Evolutionary conservation across 768 basidiomycete species (phyloP).

Genomic region (Suillus cothurnatus): DNA sequence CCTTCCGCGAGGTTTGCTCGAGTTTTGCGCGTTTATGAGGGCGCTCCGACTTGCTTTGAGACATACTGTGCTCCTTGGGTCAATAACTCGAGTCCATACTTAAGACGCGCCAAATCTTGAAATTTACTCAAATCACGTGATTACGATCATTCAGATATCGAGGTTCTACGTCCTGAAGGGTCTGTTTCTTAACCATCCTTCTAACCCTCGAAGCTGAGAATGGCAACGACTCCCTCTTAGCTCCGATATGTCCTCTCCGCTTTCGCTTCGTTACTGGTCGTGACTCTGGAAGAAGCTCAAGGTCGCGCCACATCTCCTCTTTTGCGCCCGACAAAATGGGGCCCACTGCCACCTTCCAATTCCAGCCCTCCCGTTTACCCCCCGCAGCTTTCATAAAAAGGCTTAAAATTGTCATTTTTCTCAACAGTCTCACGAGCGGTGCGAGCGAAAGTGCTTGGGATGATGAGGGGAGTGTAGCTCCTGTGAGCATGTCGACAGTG

Average conservation of each 20-base stretch:
- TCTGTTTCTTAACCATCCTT: slow-evolving; percentile 4
- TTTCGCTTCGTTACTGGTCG: neutral
- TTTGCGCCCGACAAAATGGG: slow-evolving; percentile 21
- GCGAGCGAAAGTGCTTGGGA: slow-evolving; percentile 19
- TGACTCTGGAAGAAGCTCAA: neutral
- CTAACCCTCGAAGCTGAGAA: slow-evolving; percentile 30
- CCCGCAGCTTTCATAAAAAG: slow-evolving; percentile 24
- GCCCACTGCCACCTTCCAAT: slow-evolving; percentile 21
- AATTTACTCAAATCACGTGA: slow-evolving; percentile 1
- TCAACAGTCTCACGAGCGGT: slow-evolving; percentile 26
- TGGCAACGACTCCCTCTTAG: slow-evolving; percentile 12
- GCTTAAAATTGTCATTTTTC: slow-evolving; percentile 20
- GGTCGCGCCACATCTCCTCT: slow-evolving; percentile 22
- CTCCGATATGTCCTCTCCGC: neutral
- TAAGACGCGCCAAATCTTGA: neutral
- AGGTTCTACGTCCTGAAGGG: neutral
- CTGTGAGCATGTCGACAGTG: slow-evolving; percentile 21
- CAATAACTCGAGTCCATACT: neutral
- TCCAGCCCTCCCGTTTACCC: slow-evolving; percentile 20
- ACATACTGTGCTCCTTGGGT: slow-evolving; percentile 15
- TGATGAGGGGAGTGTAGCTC: slow-evolving; percentile 1
- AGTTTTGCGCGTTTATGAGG: slow-evolving; percentile 28
- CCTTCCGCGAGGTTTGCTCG: slow-evolving; percentile 12
- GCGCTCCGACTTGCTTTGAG: slow-evolving; percentile 11
- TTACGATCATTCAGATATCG: neutral